phyloP scores from a whole-genome alignment of 345 rosid genomes.

The Erodium maritimum region DNA sequence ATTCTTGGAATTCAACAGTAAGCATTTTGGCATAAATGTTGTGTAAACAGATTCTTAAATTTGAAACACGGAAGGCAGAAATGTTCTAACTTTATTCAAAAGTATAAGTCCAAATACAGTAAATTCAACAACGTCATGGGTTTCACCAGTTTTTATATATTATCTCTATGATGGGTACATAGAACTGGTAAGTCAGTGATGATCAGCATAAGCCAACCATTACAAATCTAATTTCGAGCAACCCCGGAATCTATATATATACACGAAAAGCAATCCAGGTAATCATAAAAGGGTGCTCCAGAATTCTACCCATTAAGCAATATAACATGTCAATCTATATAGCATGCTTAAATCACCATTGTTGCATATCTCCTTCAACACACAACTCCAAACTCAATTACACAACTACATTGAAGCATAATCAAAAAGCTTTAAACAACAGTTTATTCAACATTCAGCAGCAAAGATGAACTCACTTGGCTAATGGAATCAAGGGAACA shows the following conservation, averaged over 20 bases:
- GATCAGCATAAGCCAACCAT: background rate
- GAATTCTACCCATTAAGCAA: no score
- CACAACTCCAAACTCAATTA: background rate
- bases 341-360: background rate
- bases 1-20: no score
- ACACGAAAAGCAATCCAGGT: background rate
- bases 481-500: conserved; percentile 68
- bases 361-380: background rate
- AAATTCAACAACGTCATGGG: no score
- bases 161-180: background rate
- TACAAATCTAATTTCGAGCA: background rate
- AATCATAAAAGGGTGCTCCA: no score
- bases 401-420: background rate
- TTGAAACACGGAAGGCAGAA: no score
- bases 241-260: background rate
- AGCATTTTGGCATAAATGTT: background rate
- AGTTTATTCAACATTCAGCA: background rate
- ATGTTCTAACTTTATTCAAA: no score
- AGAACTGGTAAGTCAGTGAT: background rate
- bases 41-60: no score
- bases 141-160: no score
- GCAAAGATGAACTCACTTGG: conserved; percentile 41
- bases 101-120: no score
- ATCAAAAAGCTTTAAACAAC: background rate
- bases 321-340: no score